Evolutionary conservation across 305 asterid genomes (phyloP), one percentile per base, ranked within the genome.

Genomic region (Fraxinus albicans): DNA sequence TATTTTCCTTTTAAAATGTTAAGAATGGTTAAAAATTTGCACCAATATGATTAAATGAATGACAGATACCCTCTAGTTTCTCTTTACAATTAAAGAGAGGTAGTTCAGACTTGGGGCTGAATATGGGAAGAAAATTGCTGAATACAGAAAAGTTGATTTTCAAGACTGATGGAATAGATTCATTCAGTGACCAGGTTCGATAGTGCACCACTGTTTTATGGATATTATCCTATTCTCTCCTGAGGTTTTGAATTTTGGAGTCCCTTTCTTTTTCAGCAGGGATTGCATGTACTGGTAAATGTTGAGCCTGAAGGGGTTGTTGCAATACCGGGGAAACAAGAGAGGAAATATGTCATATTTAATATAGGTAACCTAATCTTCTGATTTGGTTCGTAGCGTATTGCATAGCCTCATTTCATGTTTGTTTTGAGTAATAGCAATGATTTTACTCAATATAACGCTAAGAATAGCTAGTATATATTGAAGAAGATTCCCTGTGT

Each of bases 61-160:
- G 13, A 79, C 97, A 94, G 96, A 93, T 95, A 82, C 96, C 98
- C 44, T 84, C 96, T 70, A 88, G 90, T 79, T 95, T 95, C 87
- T 89, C 93, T 63, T 84, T 95, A 89, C 90, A 87, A 90, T 89
- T 95, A 75, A 81, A 80, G 81, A 89, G 81, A 83, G 95, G 86
- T 65, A 78, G 77, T 81, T 87, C 91, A n/a, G 91, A 89, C 67
- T 9, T 89, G 88, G 85, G 85, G 82, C 75, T 84, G 55, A 89
- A 86, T 84, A 84, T 15, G 42, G 94, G 91, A 83, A 90, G 98
- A 84, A 95, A 95, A 87, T 87, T 93, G 90, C 91, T 95, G 35
- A 92, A 95, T 79, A 95, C 98, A 3, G 97, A 91, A 82, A 95
- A 95, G 87, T 69, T 95, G 78, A 92, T 93, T 80, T 95, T 95